phyloP scores from a whole-genome alignment of 2,329 filamentous ascomycete genomes.

The Trichophyton verrucosum region DNA sequence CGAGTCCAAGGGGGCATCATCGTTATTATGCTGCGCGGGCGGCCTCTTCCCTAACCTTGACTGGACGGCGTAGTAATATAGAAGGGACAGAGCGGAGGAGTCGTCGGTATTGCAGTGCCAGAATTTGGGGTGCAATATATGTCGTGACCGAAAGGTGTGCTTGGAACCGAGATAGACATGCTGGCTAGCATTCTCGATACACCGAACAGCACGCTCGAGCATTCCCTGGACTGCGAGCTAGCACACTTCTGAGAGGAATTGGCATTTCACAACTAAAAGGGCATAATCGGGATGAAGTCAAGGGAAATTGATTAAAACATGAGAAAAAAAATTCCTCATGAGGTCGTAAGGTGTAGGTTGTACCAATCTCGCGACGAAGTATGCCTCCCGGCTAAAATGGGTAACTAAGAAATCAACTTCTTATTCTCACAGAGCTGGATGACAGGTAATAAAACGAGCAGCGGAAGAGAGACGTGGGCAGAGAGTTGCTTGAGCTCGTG shows the following conservation, averaged over 20 bases:
- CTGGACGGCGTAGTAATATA: conserved; percentile 14
- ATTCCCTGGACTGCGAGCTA: conserved; percentile 24
- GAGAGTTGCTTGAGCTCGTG: not conserved
- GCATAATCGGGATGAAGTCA: not conserved
- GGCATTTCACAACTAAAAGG: conserved; percentile 6
- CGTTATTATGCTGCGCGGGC: not conserved
- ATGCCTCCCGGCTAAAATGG: not conserved
- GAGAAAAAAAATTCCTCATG: not conserved
- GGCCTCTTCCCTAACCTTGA: not conserved
- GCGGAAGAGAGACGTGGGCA: not conserved
- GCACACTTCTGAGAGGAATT: not conserved
- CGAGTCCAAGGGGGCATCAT: not conserved
- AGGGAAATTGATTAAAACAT: not conserved
- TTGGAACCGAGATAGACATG: conserved; percentile 32
- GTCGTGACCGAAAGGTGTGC: conserved; percentile 26
- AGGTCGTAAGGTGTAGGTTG: not conserved
- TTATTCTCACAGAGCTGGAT: not conserved
- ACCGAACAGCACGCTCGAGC: conserved; percentile 41
- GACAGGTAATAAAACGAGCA: not conserved
- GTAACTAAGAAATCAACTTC: not conserved
- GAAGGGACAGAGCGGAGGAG: conserved; percentile 21
- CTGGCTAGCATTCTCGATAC: conserved; percentile 39
- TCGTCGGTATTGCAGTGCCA: conserved; percentile 24
- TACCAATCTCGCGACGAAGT: not conserved
- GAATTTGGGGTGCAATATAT: conserved; percentile 25